These are phyloP conservation scores for Malus orientalis DNA, from an alignment of 306 rosid genomes.

Conservation along the genomic window DNA sequence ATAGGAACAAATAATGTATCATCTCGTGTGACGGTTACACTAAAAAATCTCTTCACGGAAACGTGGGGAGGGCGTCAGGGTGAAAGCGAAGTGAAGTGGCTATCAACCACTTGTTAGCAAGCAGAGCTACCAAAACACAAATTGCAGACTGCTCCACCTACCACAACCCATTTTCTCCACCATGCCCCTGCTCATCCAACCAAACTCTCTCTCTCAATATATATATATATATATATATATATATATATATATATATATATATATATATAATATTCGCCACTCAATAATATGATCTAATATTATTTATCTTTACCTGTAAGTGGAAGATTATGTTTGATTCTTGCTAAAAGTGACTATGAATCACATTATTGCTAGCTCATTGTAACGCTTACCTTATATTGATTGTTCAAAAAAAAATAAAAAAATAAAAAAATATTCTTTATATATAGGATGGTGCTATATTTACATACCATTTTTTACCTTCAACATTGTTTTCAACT, in stretches of 20 bases:
- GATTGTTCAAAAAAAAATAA: no score
- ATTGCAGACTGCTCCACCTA: conserved; percentile 41
- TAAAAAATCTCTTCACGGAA: not conserved
- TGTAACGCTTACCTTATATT: rapidly evolving
- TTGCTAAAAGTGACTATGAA: rapidly evolving
- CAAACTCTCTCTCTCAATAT: conserved; percentile 31
- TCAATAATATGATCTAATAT: no score
- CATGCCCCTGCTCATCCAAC: conserved; percentile 22
- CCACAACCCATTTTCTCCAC: conserved; percentile 10
- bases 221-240: no score
- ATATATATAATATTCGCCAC: no score
- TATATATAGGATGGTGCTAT: no score
- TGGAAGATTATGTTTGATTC: rapidly evolving
- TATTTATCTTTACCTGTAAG: no score
- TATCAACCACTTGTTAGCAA: conserved; percentile 9
- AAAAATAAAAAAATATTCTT: no score
- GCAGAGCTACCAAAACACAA: not conserved
- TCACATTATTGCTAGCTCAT: rapidly evolving
- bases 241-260: no score
- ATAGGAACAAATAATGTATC: no score
- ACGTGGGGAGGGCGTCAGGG: conserved; percentile 11
- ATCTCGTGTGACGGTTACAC: no score
- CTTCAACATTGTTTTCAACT: no score
- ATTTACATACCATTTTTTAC: no score
- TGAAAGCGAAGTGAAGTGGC: conserved; percentile 2